Base-by-base conservation (phyloP, 306 rosid genomes). In the Astragalus glycyphyllos region DNA sequence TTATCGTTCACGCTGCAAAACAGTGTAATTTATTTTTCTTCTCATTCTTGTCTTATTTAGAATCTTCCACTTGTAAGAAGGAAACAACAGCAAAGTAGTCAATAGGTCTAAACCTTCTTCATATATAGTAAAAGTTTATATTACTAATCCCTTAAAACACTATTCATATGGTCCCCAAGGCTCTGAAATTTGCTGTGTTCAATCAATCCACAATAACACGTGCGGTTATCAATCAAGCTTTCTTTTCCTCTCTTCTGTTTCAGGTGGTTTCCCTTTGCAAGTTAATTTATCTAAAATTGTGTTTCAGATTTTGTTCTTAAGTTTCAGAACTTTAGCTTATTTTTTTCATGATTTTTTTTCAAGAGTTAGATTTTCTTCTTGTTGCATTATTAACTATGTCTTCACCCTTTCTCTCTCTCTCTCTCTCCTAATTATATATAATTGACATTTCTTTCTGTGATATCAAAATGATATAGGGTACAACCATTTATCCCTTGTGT, bases 111-210 rank as follows among this genome's bases (percentile, higher is more conserved):
- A 60, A 68, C 45, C 35, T 80, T 47, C 26, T 74, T 73, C 49
- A 59, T 71, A 11, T 65, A 20, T 47, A 46, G 37, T n/a, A n/a
- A n/a, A n/a, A n/a, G n/a, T n/a, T n/a, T n/a, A n/a, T n/a, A 53
- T 12, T 47, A 70, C n/a, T 55, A 71, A 11, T 11, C 8, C 47
- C 13, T n/a, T 45, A 64, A 69, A 64, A 69, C 68, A 82, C 77
- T 77, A 47, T 77, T 76, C 58, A 66, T 73, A 54, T 85, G 89
- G 89, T 85, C 86, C 83, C 77, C 68, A 38, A 51, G 57, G 8
- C 13, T 57, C 47, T 45, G 8, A 26, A 20, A 79, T 69, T 64
- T 79, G 54, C 73, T 74, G 69, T 82, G 76, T 69, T 73, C 72
- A 45, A 67, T 72, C 77, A 55, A 40, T 67, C 49, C 63, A 16